A percentile compares a stretch with the other conserved stretches of the same genome.
Conservation (phyloP, 495 filamentous ascomycete species). For the Xylaria acuta region DNA sequence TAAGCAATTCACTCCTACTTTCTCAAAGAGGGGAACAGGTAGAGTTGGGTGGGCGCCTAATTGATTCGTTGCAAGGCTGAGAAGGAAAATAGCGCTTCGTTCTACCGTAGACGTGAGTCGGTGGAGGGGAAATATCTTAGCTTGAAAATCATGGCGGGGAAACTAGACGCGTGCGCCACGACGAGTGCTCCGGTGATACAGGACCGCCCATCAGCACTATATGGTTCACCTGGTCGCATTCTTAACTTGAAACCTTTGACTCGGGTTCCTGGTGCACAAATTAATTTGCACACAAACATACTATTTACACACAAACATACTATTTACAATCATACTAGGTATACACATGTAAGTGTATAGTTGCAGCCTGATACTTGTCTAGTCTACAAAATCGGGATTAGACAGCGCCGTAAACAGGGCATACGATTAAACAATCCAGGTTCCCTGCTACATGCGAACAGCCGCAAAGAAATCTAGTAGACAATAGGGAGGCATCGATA, state of each 20-base stretch:
- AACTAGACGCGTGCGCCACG: constrained; percentile 16
- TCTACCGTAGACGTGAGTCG: not conserved
- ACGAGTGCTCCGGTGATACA: not conserved
- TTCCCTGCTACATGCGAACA: not conserved
- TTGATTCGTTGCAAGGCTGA: constrained; percentile 6
- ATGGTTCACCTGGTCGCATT: not conserved
- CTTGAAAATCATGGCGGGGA: constrained; percentile 20
- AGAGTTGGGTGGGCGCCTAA: not conserved
- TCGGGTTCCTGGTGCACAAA: not conserved
- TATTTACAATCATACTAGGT: too few relatives aligned
- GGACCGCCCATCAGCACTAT: not conserved
- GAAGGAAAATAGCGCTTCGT: not conserved
- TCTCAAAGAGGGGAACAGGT: constrained; percentile 5
- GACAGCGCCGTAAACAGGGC: too few relatives aligned
- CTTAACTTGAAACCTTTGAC: not conserved
- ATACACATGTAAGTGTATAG: not conserved
- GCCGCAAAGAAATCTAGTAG: too few relatives aligned
- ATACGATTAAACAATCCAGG: not conserved
- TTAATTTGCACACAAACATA: not conserved
- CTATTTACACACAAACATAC: not conserved
- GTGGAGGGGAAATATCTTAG: constrained; percentile 25
- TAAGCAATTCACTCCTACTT: constrained; percentile 1
- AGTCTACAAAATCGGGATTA: not conserved
- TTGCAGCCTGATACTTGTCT: not conserved
- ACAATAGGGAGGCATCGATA: not conserved